Evolutionary conservation across 108 stramenopile genomes (phyloP), one percentile per base, ranked within the genome.

Genomic region (Cyclotella kingstonii): DNA sequence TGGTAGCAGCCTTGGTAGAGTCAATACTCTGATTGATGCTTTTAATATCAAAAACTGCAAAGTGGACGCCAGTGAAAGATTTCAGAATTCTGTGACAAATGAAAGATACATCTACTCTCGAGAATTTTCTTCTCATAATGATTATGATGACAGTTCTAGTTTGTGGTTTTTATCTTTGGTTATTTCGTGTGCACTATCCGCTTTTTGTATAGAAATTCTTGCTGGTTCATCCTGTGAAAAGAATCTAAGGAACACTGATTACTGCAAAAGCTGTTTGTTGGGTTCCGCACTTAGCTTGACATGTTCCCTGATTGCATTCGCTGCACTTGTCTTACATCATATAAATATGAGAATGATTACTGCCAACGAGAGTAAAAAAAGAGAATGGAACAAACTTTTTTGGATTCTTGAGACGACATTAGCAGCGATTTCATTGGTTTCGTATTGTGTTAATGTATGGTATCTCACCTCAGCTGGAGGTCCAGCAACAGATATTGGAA

Each of bases 151-250:
- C 41, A 50, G 69, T 29, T n/a, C 52, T 45, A 62, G 45, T 29
- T 33, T 51, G 43, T 72, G 71, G 71, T 64, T 64, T 18, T 49
- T 72, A 57, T 27, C 34, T 11, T 26, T 72, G 39, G 48, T 55
- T 7, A 57, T 58, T 39, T 57, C 56, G 48, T 55, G 54, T 23
- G 55, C 49, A 23, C 57, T 72, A 48, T 56, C 62, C 7, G 71
- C 47, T 41, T 64, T 58, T 36, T 58, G 52, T 40, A 51, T 64
- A 31, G 40, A 48, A 10, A 2, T 40, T 19, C 27, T 34, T 19
- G 29, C 2, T 10, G 60, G 61, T 3, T 40, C 41, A 15, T 23
- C 11, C 18, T 72, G 62, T 26, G 48, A 42, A 14, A 39, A 41
- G 12, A 45, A 35, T 39, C 60, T 70, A 14, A 56, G 61, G 0